These are phyloP conservation scores for Neurospora sp. DNA, from an alignment of 495 filamentous ascomycete genomes.

Conservation along the genomic window DNA sequence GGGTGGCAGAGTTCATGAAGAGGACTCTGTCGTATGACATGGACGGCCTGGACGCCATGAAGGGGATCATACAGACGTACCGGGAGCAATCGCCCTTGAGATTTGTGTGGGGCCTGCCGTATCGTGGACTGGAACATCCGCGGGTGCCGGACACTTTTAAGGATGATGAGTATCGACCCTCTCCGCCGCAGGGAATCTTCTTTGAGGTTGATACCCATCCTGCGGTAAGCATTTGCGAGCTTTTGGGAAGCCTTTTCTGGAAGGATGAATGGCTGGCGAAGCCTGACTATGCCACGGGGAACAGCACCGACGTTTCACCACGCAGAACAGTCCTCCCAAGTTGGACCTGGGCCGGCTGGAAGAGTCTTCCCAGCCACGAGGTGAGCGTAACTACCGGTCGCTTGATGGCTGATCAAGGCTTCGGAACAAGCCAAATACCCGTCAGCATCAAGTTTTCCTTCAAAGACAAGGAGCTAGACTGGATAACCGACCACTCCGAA, in stretches of 20 bases:
- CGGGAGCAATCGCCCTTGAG: neutral
- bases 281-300: neutral
- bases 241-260: neutral
- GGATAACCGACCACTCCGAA: neutral
- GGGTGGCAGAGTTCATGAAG: neutral
- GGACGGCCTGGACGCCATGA: neutral
- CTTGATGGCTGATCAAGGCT: neutral
- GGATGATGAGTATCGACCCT: neutral
- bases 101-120: neutral
- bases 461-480: neutral
- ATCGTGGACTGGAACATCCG: neutral
- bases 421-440: neutral
- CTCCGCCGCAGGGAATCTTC: neutral
- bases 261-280: neutral
- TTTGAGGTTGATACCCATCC: neutral
- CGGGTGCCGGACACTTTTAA: neutral
- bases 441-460: neutral
- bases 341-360: constrained; percentile 3
- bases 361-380: neutral
- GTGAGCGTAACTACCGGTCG: neutral
- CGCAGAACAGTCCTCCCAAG: neutral
- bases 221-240: neutral
- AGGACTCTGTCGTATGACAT: neutral
- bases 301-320: too few relatives aligned
- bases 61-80: neutral